phyloP scores from a whole-genome alignment of 1,284 basidiomycete species.

The Volvariella surrecta region DNA sequence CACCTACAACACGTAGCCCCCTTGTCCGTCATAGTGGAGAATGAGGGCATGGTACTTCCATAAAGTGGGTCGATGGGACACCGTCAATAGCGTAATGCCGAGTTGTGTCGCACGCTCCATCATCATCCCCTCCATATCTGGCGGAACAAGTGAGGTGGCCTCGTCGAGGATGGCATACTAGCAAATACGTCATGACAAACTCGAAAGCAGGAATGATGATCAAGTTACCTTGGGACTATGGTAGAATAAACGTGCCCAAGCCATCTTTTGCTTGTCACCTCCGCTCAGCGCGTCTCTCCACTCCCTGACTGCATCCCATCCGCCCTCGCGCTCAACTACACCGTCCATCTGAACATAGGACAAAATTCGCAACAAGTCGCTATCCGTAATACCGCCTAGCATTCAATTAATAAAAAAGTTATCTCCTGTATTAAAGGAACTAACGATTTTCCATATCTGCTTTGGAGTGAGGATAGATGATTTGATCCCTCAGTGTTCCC shows the following conservation, averaged over 20 bases:
- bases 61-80: constrained; percentile 86
- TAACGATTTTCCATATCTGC: constrained; percentile 65
- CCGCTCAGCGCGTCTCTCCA: constrained; percentile 93
- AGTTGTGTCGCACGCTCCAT: constrained; percentile 89
- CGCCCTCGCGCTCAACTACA: constrained; percentile 93
- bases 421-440: constrained; percentile 19
- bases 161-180: constrained; percentile 97
- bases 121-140: constrained; percentile 91
- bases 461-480: constrained; percentile 81
- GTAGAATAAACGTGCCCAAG: constrained; percentile 96
- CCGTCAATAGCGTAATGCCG: constrained; percentile 86
- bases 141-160: constrained; percentile 90
- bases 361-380: constrained; percentile 69
- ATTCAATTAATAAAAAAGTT: constrained; percentile 5
- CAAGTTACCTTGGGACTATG: constrained; percentile 77
- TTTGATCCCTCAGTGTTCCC: constrained; percentile 91
- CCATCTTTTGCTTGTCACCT: constrained; percentile 86
- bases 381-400: constrained; percentile 65
- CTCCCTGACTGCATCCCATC: constrained; percentile 84
- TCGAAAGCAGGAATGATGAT: neutral
- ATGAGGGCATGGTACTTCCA: constrained; percentile 96
- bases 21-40: constrained; percentile 81
- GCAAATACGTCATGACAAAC: neutral
- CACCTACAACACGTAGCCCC: constrained; percentile 78
- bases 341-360: constrained; percentile 79